Evolutionary conservation across 1,284 basidiomycete species (phyloP).

Genomic region (Lentinula novae-zelandiae): DNA sequence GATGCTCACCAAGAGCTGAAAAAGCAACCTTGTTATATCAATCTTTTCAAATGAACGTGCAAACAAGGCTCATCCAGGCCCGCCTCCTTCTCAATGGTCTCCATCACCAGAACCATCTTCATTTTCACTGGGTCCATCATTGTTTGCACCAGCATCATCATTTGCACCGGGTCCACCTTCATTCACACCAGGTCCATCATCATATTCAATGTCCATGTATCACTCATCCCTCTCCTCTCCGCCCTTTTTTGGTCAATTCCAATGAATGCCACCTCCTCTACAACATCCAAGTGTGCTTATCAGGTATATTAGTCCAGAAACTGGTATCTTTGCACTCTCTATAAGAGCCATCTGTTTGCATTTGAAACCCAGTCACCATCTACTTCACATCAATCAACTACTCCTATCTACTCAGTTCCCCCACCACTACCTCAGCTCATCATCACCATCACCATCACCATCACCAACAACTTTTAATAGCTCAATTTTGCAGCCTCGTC

Average conservation of each 20-base stretch:
- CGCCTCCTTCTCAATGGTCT: neutral
- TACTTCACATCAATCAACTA: too few relatives aligned
- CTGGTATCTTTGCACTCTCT: too few relatives aligned
- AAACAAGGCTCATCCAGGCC: neutral
- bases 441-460: too few relatives aligned
- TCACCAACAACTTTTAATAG: neutral
- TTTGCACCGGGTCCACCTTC: too few relatives aligned
- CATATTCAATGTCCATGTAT: neutral
- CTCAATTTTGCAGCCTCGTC: neutral
- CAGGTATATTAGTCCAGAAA: too few relatives aligned
- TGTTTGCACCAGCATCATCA: neutral
- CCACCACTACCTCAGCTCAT: neutral
- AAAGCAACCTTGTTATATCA: neutral
- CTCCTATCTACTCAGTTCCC: neutral
- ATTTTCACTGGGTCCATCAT: neutral
- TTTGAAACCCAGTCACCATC: neutral
- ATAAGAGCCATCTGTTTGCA: too few relatives aligned
- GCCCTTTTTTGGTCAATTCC: neutral
- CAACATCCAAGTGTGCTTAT: too few relatives aligned
- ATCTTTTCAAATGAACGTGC: neutral
- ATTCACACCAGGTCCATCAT: too few relatives aligned
- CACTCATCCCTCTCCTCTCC: neutral
- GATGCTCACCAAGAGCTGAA: conserved; percentile 12
- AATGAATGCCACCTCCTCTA: neutral
- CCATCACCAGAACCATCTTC: neutral